These are phyloP conservation scores for Podosphaera leucotricha DNA, from an alignment of 2,329 filamentous ascomycete genomes.

Conservation along the genomic window DNA sequence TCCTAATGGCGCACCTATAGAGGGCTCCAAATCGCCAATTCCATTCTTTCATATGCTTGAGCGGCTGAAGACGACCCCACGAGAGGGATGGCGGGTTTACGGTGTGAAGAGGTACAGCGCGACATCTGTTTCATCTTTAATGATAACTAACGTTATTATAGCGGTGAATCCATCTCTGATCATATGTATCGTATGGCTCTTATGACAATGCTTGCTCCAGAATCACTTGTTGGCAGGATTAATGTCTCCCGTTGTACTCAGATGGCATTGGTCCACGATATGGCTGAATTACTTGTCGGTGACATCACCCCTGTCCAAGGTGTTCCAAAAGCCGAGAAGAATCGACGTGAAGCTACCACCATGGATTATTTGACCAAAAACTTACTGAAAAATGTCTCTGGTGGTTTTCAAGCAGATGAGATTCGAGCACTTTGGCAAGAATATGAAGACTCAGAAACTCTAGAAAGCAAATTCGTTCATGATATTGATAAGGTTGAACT, in stretches of 20 bases:
- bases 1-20: slow-evolving; percentile 28
- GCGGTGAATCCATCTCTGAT: slow-evolving; percentile 79
- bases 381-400: slow-evolving; percentile 51
- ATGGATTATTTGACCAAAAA: slow-evolving; percentile 68
- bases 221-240: slow-evolving; percentile 43
- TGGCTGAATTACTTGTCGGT: slow-evolving; percentile 85
- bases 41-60: slow-evolving; percentile 90
- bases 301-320: slow-evolving; percentile 90
- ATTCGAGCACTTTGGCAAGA: slow-evolving; percentile 76
- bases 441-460: slow-evolving; percentile 70
- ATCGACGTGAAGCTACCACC: slow-evolving; percentile 58
- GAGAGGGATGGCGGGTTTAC: slow-evolving; percentile 88
- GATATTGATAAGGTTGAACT: slow-evolving; percentile 96
- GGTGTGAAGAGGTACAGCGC: slow-evolving; percentile 36
- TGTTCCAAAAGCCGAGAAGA: slow-evolving; percentile 72
- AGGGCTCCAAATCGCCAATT: slow-evolving; percentile 47
- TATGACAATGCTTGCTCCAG: slow-evolving; percentile 76
- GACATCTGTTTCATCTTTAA: neutral
- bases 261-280: slow-evolving; percentile 93
- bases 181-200: slow-evolving; percentile 99
- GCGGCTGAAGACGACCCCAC: slow-evolving; percentile 84
- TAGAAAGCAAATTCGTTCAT: slow-evolving; percentile 76
- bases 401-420: slow-evolving; percentile 43
- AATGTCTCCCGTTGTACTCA: slow-evolving; percentile 69
- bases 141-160: slow-evolving; percentile 14